Conservation (phyloP, 2,329 filamentous ascomycete genomes). For the Diaporthe sp. region DNA sequence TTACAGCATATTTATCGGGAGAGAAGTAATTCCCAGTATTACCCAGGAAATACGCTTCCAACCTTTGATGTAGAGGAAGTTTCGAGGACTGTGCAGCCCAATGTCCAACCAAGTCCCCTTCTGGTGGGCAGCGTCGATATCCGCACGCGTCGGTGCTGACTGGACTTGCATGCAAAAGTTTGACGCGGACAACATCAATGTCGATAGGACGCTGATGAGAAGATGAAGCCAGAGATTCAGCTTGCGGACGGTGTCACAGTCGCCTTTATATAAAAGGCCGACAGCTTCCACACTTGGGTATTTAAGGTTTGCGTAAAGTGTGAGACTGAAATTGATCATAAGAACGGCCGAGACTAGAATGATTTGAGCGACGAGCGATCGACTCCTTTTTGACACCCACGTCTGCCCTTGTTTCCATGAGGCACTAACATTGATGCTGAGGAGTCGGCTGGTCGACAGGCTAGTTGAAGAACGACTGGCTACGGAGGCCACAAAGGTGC, state of each 20-base stretch:
- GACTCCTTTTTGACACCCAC: constrained; percentile 44
- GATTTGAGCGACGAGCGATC: constrained; percentile 45
- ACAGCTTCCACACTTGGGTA: constrained; percentile 45
- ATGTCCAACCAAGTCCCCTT: constrained; percentile 39
- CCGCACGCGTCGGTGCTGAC: constrained; percentile 50
- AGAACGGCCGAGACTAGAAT: constrained; percentile 47
- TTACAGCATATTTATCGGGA: constrained; percentile 43
- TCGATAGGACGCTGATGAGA: constrained; percentile 50
- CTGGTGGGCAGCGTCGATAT: constrained; percentile 47
- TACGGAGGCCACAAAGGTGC: neutral
- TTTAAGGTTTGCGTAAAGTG: constrained; percentile 42
- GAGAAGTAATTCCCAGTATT: constrained; percentile 38
- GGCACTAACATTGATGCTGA: neutral
- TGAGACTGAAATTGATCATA: constrained; percentile 44
- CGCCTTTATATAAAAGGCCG: constrained; percentile 47
- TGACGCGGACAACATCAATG: constrained; percentile 50
- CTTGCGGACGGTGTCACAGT: constrained; percentile 43
- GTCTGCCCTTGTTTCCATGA: constrained; percentile 39
- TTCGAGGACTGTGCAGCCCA: constrained; percentile 41
- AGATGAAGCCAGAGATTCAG: constrained; percentile 48
- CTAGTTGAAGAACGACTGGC: neutral
- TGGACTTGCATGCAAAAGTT: constrained; percentile 56
- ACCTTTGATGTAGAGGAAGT: constrained; percentile 36
- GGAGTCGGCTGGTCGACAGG: neutral
- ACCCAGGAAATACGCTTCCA: constrained; percentile 35